Conservation (phyloP, 1,284 basidiomycete species). For the Puccinia horiana region DNA sequence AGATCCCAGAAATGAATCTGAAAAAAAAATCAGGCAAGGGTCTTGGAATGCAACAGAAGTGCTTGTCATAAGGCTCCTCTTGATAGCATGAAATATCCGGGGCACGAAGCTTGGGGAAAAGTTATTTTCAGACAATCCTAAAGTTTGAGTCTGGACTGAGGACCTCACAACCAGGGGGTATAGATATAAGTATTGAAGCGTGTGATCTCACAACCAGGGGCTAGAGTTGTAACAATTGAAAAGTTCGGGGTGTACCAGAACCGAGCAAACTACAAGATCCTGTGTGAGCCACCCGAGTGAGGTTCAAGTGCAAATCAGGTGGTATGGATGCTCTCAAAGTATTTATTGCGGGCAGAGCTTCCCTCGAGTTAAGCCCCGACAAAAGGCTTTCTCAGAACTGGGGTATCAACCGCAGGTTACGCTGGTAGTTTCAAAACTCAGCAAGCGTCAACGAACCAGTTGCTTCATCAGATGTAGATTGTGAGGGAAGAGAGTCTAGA, state of each 20-base stretch:
- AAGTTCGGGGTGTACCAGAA: not conserved
- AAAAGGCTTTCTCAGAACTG: not conserved
- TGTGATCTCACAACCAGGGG: not conserved
- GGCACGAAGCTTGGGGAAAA: not conserved
- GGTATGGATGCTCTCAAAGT: not conserved
- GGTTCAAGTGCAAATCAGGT: not conserved
- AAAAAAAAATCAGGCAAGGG: constrained; percentile 13
- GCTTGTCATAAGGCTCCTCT: not conserved
- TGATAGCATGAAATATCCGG: not conserved
- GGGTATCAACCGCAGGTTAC: not conserved
- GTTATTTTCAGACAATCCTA: not conserved
- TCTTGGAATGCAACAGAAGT: not conserved
- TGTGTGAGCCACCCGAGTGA: not conserved
- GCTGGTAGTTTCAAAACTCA: not conserved
- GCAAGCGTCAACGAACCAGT: not conserved
- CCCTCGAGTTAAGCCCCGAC: constrained; percentile 1
- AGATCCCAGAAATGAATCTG: constrained; percentile 2
- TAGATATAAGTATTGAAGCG: not conserved
- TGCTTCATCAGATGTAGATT: constrained; percentile 13
- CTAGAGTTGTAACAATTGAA: not conserved
- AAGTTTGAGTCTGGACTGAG: not conserved
- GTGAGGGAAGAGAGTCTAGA: not conserved
- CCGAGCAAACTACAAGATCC: not conserved
- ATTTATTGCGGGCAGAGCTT: not conserved
- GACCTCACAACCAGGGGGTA: not conserved